phyloP scores from a whole-genome alignment of 495 filamentous ascomycete genomes.

The Aspergillus steynii region DNA sequence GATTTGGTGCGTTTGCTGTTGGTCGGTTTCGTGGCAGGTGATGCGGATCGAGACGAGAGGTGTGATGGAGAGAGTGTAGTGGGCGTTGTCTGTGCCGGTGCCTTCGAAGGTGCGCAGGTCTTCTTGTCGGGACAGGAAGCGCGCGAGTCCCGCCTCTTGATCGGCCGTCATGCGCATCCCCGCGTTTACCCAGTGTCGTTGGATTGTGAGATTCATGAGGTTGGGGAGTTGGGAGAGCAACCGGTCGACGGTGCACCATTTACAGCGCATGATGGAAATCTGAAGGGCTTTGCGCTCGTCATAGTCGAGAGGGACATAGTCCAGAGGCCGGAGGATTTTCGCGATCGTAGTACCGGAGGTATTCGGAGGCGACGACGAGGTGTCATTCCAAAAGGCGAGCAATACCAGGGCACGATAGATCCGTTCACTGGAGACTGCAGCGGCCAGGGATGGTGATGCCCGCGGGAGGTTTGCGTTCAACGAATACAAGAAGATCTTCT shows the following conservation, averaged over 20 bases:
- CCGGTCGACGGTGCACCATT: constrained; percentile 41
- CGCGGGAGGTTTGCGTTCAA: constrained; percentile 50
- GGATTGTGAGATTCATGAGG: constrained; percentile 33
- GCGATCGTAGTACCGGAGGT: constrained; percentile 17
- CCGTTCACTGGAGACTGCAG: constrained; percentile 42
- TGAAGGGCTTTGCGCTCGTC: constrained; percentile 33
- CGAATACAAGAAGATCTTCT: constrained; percentile 53
- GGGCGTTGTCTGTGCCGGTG: constrained; percentile 6
- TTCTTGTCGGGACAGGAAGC: constrained; percentile 25
- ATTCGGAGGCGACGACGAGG: neutral
- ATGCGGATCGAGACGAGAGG: constrained; percentile 26
- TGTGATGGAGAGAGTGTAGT: constrained; percentile 26
- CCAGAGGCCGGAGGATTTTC: constrained; percentile 33
- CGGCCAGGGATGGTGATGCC: constrained; percentile 38
- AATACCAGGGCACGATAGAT: constrained; percentile 42
- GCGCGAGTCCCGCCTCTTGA: constrained; percentile 21
- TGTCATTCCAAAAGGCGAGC: constrained; percentile 43
- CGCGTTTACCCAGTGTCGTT: constrained; percentile 34
- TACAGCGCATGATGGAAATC: constrained; percentile 30
- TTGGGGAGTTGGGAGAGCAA: constrained; percentile 33
- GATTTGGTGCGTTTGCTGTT: constrained; percentile 11
- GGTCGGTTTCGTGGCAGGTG: constrained; percentile 10
- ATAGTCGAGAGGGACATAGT: constrained; percentile 27
- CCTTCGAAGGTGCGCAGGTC: constrained; percentile 20
- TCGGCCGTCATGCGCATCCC: constrained; percentile 27